Base-by-base conservation (phyloP, 208 protist genomes). In the Trypanosoma cruzi region DNA sequence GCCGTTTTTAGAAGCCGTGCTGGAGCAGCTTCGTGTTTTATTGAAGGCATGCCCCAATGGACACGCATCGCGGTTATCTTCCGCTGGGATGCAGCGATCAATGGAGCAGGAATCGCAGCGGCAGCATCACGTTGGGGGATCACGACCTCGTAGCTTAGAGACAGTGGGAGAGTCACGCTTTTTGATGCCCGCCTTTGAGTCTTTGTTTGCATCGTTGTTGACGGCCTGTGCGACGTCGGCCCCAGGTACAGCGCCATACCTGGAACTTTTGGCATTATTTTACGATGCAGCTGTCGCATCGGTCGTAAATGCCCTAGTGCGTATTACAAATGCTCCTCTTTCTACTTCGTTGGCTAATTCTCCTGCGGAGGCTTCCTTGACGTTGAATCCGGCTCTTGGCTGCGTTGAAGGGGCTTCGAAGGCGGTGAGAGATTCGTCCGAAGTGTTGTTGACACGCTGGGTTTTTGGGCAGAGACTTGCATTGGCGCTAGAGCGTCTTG, bases 381-480 rank as follows among this genome's bases (percentile, higher is more conserved):
- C 8, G 13, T 7, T 44, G 40, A 44, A 44, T 44, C 18, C 40
- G 11, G 40, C 4, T 14, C 13, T 16, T 44, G 18, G 4, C 18
- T 44, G 31, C 22, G 16, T 18, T 31, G 22, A 32, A 3, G 24
- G 49, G 18, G 18, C 24, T 1, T n/a, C 4, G 28, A 32, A 0
- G 28, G 22, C 16, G 52, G 31, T 28, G 18, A 20, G 4, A 7
- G 31, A 40, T 24, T 11, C 1, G 20, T 13, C n/a, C 8, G 31
- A n/a, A 11, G 2, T n/a, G 20, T 3, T 42, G 16, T 48, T 49
- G 29, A 26, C 28, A 55, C 53, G 55, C 4, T 70, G 52, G 55
- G 26, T 37, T 24, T 61, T 70, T 37, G n/a, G 59, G 14, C 55
- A 70, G 22, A 42, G 22, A 37, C 64, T 70, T 28, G 36, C 64